Evolutionary conservation across 495 filamentous ascomycete genomes (phyloP).

Genomic region (Hamigera avellanea): DNA sequence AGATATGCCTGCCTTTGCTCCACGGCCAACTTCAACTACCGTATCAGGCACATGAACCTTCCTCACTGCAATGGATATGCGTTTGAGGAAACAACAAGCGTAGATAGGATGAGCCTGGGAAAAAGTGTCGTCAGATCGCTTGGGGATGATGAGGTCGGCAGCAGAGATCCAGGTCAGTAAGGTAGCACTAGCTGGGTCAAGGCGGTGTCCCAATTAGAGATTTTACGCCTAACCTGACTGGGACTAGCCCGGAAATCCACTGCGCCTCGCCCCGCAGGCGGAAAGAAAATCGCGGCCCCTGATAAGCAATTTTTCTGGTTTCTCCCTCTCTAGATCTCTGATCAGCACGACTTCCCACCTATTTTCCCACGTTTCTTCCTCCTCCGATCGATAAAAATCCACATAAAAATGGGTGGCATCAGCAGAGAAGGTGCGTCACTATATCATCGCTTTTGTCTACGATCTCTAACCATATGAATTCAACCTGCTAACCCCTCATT

Average conservation of each 20-base stretch:
- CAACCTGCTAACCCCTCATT: constrained; percentile 1
- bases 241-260: neutral
- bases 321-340: constrained; percentile 1
- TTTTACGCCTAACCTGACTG: constrained; percentile 10
- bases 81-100: neutral
- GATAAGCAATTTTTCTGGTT: constrained; percentile 7
- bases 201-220: neutral
- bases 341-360: constrained; percentile 6
- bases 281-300: too few relatives aligned
- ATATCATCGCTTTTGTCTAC: neutral
- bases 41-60: neutral
- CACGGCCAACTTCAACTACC: constrained; percentile 1
- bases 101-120: too few relatives aligned
- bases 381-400: too few relatives aligned
- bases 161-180: neutral
- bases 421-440: constrained; percentile 51
- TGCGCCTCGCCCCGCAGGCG: neutral
- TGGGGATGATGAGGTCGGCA: neutral
- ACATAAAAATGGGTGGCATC: constrained; percentile 48
- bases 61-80: neutral
- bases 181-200: neutral
- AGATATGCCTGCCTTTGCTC: constrained; percentile 2
- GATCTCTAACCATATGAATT: neutral
- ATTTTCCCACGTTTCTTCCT: neutral
- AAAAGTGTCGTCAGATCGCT: too few relatives aligned